Evolutionary conservation across 805 yeast genomes (phyloP).

Genomic region (Groenewaldozyma salmanticensis): DNA sequence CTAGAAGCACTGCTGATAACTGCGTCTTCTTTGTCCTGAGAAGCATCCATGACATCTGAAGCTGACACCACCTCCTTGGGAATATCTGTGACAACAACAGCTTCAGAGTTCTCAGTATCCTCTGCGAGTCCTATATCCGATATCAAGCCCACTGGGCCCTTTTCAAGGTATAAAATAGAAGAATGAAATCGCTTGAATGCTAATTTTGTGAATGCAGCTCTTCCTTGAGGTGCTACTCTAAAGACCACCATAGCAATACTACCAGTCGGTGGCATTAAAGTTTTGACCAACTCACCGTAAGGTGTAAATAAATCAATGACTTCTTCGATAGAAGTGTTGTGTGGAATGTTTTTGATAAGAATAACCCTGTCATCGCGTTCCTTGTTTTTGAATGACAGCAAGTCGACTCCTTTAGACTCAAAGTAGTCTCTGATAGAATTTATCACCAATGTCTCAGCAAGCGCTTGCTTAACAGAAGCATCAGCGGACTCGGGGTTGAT

Average conservation of each 20-base stretch:
- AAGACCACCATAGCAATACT: constrained; percentile 91
- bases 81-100: neutral
- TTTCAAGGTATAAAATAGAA: constrained; percentile 80
- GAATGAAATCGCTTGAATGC: constrained; percentile 84
- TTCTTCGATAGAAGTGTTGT: constrained; percentile 73
- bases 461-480: constrained; percentile 92
- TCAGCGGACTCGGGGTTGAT: constrained; percentile 79
- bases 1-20: constrained; percentile 2
- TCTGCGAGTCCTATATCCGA: constrained; percentile 19
- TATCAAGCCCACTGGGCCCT: constrained; percentile 83
- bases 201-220: constrained; percentile 80
- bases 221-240: constrained; percentile 70
- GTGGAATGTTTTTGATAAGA: constrained; percentile 84
- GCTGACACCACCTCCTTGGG: constrained; percentile 27
- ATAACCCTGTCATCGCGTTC: constrained; percentile 76
- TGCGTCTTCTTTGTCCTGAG: constrained; percentile 20
- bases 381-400: constrained; percentile 53
- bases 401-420: constrained; percentile 76
- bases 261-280: constrained; percentile 93
- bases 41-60: constrained; percentile 34
- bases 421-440: constrained; percentile 85
- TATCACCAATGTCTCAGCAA: constrained; percentile 93
- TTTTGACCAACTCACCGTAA: constrained; percentile 68
- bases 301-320: constrained; percentile 71
- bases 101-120: constrained; percentile 31